phyloP scores from a whole-genome alignment of 306 rosid species.

The Parietaria judaica region DNA sequence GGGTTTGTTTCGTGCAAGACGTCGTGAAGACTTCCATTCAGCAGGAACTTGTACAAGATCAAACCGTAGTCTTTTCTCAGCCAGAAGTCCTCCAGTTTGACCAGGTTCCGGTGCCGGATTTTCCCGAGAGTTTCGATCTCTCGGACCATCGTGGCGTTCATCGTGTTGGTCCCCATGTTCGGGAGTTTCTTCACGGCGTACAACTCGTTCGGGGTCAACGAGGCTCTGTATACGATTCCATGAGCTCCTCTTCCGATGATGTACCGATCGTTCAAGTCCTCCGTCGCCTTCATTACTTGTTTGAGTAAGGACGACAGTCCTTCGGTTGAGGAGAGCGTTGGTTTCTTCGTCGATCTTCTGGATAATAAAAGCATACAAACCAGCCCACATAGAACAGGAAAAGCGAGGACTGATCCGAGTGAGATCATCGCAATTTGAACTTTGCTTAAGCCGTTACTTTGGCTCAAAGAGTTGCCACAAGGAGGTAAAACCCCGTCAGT shows the following conservation, averaged over 20 bases:
- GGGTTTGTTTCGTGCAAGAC: constrained; percentile 51
- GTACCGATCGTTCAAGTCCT: constrained; percentile 40
- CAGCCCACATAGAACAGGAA: constrained; percentile 32
- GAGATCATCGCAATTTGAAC: constrained; percentile 40
- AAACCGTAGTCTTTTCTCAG: constrained; percentile 50
- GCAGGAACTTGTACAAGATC: constrained; percentile 59
- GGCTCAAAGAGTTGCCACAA: constrained; percentile 34
- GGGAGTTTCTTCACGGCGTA: constrained; percentile 70
- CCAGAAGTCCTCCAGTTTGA: constrained; percentile 67
- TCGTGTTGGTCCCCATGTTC: constrained; percentile 31
- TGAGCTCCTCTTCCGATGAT: constrained; percentile 85
- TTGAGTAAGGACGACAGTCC: constrained; percentile 40
- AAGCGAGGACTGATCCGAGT: constrained; percentile 38
- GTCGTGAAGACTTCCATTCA: constrained; percentile 82
- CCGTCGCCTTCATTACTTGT: constrained; percentile 58
- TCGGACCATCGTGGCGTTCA: constrained; percentile 49
- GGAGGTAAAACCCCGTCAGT: constrained; percentile 26
- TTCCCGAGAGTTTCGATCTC: constrained; percentile 60
- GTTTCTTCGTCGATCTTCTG: constrained; percentile 27
- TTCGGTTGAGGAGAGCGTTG: constrained; percentile 21
- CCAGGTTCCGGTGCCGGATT: constrained; percentile 69
- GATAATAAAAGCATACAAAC: constrained; percentile 19
- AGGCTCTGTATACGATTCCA: constrained; percentile 76
- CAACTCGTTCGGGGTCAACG: constrained; percentile 29
- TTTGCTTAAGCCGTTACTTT: constrained; percentile 27